phyloP scores from a whole-genome alignment of 805 yeast species.

The Diddensiella transvaalensis region DNA sequence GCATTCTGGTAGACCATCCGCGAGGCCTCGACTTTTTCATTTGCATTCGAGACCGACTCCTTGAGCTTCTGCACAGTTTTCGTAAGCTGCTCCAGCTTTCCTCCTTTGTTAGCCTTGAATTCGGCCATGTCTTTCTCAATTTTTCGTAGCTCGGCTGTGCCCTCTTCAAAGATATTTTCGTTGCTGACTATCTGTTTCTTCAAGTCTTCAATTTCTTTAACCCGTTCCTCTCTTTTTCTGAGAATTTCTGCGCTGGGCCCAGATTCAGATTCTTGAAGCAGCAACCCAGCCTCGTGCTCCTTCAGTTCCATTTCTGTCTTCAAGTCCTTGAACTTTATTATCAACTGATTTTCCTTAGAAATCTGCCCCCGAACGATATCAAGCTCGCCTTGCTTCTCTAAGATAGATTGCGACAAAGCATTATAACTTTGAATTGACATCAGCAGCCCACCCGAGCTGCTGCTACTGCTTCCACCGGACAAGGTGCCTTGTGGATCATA shows the following conservation, averaged over 20 bases:
- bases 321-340: slow-evolving; percentile 22
- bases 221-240: slow-evolving; percentile 34
- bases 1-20: slow-evolving; percentile 57
- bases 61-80: slow-evolving; percentile 40
- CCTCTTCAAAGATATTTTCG: slow-evolving; percentile 31
- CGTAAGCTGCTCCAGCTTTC: slow-evolving; percentile 59
- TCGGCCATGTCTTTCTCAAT: slow-evolving; percentile 80
- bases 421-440: slow-evolving; percentile 65
- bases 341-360: slow-evolving; percentile 36
- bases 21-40: slow-evolving; percentile 41
- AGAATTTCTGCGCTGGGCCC: slow-evolving; percentile 29
- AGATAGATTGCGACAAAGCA: slow-evolving; percentile 38
- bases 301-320: slow-evolving; percentile 30
- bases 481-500: slow-evolving; percentile 96
- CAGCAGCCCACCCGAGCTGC: slow-evolving; percentile 53
- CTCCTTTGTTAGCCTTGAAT: slow-evolving; percentile 72
- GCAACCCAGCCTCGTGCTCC: slow-evolving; percentile 31
- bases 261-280: slow-evolving; percentile 25
- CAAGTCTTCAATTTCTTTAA: slow-evolving; percentile 45
- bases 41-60: slow-evolving; percentile 36
- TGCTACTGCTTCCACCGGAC: slow-evolving; percentile 84
- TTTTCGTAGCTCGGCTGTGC: slow-evolving; percentile 43
- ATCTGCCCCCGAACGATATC: slow-evolving; percentile 40
- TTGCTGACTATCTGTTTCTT: slow-evolving; percentile 38
- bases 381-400: slow-evolving; percentile 43